Evolutionary conservation across 225 moss, liverwort and hornwort genomes (phyloP), one percentile per base, ranked within the genome.

Genomic region (Climacium dendroides): DNA sequence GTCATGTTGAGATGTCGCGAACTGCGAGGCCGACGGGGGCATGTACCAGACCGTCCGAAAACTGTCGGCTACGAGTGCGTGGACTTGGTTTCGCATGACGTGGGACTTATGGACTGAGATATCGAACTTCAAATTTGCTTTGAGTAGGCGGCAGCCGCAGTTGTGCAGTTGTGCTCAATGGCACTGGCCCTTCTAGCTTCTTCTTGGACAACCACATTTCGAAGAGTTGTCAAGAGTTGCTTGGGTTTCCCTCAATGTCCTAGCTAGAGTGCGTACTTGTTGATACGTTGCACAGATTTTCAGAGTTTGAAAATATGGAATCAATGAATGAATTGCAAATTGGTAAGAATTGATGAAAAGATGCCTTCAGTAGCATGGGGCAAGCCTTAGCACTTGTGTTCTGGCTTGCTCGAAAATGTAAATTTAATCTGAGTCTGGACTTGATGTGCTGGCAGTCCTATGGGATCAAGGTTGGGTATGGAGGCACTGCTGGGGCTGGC

Each of bases 381-480:
- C 3, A 63, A 50, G 60, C 73, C 16, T 66, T 53, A 32, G 32
- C 26, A 9, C 45, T 53, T 22, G 47, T 32, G 78, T 61, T 72
- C 32, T 71, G 61, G 13, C 52, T 50, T 81, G 30, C 41, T 84
- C 15, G 39, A 74, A 60, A 70, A 41, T 64, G 55, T 48, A 34
- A 48, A 48, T 34, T 34, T 19, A 19, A 61, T 61, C 35, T 20
- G 72, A 29, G 53, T 28, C 29, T 85, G 85, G 75, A 72, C 61
- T 62, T 62, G 87, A 76, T 90, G 70, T 89, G 81, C 64, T 83
- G 53, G 90, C 95, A 97, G 96, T 93, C 96, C 32, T 95, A 95
- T 60, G 86, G 86, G 37, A 86, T 86, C 60, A 86, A 86, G 71
- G 80, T 86, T 50, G 86, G 86, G 71, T 96, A 96, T 62, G 97